Percentiles rank a stretch among this genome's conserved stretches.
These are phyloP conservation scores for Pichia phayaonensis DNA, from an alignment of 805 yeast species.

Conservation along the genomic window DNA sequence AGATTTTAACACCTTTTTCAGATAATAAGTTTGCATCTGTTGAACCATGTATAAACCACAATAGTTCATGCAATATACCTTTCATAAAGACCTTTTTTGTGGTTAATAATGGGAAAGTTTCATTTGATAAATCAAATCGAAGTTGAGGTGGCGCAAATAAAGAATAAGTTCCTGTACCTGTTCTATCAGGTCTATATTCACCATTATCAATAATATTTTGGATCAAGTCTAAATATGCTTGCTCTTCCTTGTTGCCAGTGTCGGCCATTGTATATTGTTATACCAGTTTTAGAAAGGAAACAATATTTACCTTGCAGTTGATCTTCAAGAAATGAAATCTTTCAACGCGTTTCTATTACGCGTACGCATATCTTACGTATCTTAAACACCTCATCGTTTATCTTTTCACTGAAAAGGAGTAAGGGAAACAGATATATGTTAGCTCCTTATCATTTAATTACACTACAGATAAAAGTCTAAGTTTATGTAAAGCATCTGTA, in stretches of 20 bases:
- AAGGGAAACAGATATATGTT: no score
- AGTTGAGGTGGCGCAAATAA: constrained; percentile 95
- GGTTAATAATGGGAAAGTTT: constrained; percentile 78
- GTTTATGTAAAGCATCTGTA: no score
- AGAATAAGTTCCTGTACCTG: constrained; percentile 93
- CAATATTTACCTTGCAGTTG: background rate
- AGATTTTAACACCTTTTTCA: constrained; percentile 86
- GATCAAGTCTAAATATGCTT: constrained; percentile 81
- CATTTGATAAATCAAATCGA: constrained; percentile 67
- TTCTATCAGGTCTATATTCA: constrained; percentile 88
- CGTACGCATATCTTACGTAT: background rate
- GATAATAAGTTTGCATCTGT: constrained; percentile 78
- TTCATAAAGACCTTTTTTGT: constrained; percentile 88
- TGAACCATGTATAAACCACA: constrained; percentile 88
- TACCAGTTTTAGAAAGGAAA: background rate
- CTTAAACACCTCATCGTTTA: no score
- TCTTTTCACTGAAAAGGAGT: no score
- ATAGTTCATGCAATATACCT: constrained; percentile 80
- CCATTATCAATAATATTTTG: constrained; percentile 71
- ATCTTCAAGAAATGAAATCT: background rate
- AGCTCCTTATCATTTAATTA: no score
- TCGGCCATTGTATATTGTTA: background rate
- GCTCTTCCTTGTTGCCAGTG: constrained; percentile 48
- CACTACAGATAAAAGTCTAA: no score
- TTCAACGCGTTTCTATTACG: background rate